Evolutionary conservation across 1,139 yeast genomes (phyloP).

Genomic region (Geotrichum restrictum): DNA sequence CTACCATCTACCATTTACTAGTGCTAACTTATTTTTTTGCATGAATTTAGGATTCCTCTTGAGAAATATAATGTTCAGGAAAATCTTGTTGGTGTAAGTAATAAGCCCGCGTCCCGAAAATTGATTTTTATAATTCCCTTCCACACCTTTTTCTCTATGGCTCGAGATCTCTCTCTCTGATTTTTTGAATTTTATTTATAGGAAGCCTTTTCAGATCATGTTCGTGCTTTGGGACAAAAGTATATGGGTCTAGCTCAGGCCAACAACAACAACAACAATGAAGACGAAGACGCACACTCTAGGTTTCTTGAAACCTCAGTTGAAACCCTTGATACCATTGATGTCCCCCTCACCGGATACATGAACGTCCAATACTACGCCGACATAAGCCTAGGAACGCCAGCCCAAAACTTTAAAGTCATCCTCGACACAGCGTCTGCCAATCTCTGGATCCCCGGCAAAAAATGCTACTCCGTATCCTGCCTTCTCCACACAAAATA

Average conservation of each 20-base stretch:
- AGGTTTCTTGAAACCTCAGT: too few relatives aligned
- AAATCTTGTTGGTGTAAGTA: conserved; percentile 51
- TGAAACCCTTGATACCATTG: conserved; percentile 50
- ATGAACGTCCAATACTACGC: conserved; percentile 93
- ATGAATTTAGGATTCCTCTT: conserved; percentile 46
- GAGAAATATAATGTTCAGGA: conserved; percentile 62
- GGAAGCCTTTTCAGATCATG: conserved; percentile 54
- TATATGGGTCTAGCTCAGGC: conserved; percentile 57
- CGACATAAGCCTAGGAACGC: conserved; percentile 85
- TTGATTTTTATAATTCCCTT: too few relatives aligned
- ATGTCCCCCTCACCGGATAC: conserved; percentile 84
- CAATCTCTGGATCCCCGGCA: conserved; percentile 92
- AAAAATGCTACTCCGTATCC: conserved; percentile 86
- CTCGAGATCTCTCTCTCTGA: too few relatives aligned
- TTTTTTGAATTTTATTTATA: conserved; percentile 12
- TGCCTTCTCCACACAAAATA: conserved; percentile 90
- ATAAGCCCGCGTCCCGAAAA: not conserved
- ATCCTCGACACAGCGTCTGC: conserved; percentile 90
- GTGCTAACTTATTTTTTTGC: not conserved
- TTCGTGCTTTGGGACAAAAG: conserved; percentile 67
- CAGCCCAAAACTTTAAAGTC: conserved; percentile 80
- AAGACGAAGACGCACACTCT: conserved; percentile 20
- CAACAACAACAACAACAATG: conserved; percentile 20
- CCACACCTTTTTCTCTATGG: too few relatives aligned
- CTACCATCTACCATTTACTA: too few relatives aligned